Evolutionary conservation across 768 basidiomycete genomes (phyloP), one percentile per base, ranked within the genome.

Genomic region (Mycena capillaripes): DNA sequence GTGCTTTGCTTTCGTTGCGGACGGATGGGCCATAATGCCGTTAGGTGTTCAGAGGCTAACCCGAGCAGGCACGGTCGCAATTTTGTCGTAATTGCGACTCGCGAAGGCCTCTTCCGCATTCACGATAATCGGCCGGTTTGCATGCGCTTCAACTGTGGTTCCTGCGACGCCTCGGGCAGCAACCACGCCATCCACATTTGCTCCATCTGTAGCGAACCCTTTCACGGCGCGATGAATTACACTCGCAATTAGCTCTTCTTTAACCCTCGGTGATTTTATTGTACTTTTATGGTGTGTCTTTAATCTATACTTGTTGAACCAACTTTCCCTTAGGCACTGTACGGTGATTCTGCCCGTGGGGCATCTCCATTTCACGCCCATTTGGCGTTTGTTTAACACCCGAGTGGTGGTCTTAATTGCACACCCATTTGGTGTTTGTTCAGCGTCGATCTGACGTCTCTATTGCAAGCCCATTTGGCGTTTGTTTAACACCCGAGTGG

Each of bases 161-260:
- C n/a, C 11, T 62, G 68, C 50, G 38, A 61, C 11, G 19, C 27
- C 3, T 16, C 57, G 10, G 57, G 14, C 17, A 36, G n/a, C 16
- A 44, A 29, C 53, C 70, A 71, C 62, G n/a, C 57, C 44, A 1
- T 69, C 50, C 68, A 69, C 42, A 56, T 56, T 52, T 69, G 68
- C 53, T 27, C 68, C 25, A 59, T 69, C 60, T 69, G 68, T 27
- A 60, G 38, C 38, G 60, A 66, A 42, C 12, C 62, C 59, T 42
- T 38, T 56, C 71, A 72, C 27, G 65, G 66, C 36, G 71, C 66
- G 53, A 17, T 6, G 1, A 34, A 57, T 29, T 72, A 66, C 40
- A 60, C 71, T 72, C 56, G 71, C 21, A 72, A 71, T 32, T 71
- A n/a, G n/a, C n/a, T n/a, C n/a, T n/a, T n/a, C n/a, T n/a, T n/a